Conservation (phyloP, 208 protist species). For the Leishmania arabica region DNA sequence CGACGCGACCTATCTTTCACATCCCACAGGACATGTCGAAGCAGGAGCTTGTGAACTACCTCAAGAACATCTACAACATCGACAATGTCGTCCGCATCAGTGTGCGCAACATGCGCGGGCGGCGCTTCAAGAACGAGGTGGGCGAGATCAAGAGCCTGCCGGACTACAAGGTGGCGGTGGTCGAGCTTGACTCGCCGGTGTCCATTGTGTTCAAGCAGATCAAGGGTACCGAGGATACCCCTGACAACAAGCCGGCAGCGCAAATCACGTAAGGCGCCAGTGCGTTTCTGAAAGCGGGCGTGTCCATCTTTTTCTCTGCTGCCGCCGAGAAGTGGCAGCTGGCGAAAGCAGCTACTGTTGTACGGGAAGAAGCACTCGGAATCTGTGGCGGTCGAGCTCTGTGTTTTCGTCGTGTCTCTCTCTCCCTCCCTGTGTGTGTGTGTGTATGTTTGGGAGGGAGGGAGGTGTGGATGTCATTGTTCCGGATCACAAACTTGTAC, state of each 20-base stretch:
- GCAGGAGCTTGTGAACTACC: conserved; percentile 85
- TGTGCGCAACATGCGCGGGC: conserved; percentile 73
- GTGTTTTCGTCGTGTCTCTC: too few species aligned
- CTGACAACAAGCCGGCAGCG: conserved; percentile 75
- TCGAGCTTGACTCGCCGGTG: conserved; percentile 84
- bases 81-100: conserved; percentile 77
- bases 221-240: conserved; percentile 88
- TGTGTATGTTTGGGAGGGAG: too few species aligned
- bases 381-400: not conserved
- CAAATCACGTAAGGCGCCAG: conserved; percentile 42
- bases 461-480: not conserved
- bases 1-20: conserved; percentile 75
- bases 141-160: conserved; percentile 78
- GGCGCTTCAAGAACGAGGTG: conserved; percentile 88
- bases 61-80: conserved; percentile 85
- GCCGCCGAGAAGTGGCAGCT: not conserved
- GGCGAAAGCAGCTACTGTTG: not conserved
- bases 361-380: not conserved
- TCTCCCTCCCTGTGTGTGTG: too few species aligned
- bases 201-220: conserved; percentile 87
- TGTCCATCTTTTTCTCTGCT: not conserved
- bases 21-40: conserved; percentile 87
- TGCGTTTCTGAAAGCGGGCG: not conserved
- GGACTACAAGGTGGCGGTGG: conserved; percentile 82
- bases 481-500: not conserved